Percentiles rank a stretch among this genome's conserved stretches.
Conservation (phyloP, 306 rosid species). For the Rosa rugosa region DNA sequence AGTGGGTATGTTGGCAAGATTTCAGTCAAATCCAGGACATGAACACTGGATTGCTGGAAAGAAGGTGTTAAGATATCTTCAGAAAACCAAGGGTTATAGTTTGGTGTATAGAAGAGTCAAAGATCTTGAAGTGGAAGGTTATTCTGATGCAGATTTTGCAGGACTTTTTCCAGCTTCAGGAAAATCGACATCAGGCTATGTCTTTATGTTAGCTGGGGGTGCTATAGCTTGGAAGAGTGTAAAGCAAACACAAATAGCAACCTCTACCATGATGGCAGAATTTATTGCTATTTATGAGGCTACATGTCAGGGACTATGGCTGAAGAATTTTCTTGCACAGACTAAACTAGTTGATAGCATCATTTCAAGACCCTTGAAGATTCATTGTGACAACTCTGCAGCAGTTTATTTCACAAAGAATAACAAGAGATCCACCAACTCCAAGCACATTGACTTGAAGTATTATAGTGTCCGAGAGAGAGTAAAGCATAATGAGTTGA, state of each 20-base stretch:
- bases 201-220: neutral
- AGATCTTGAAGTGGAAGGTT: neutral
- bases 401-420: too few species aligned
- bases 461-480: too few species aligned
- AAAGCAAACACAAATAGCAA: neutral
- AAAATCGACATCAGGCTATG: neutral
- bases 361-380: too few species aligned
- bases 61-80: neutral
- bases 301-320: too few species aligned
- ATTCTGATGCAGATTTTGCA: neutral
- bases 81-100: neutral
- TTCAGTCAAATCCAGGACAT: neutral
- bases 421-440: too few species aligned
- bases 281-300: too few species aligned
- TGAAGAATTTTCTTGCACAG: too few species aligned
- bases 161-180: neutral
- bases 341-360: too few species aligned
- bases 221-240: neutral
- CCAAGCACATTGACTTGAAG: too few species aligned
- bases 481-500: neutral
- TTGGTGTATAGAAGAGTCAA: neutral
- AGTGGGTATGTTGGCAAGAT: neutral
- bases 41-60: neutral
- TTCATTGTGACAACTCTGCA: too few species aligned
- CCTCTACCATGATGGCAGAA: neutral